A percentile compares a stretch with the other conserved stretches of the same genome.
phyloP scores from a whole-genome alignment of 768 basidiomycete species.

The Lactarius sp. region DNA sequence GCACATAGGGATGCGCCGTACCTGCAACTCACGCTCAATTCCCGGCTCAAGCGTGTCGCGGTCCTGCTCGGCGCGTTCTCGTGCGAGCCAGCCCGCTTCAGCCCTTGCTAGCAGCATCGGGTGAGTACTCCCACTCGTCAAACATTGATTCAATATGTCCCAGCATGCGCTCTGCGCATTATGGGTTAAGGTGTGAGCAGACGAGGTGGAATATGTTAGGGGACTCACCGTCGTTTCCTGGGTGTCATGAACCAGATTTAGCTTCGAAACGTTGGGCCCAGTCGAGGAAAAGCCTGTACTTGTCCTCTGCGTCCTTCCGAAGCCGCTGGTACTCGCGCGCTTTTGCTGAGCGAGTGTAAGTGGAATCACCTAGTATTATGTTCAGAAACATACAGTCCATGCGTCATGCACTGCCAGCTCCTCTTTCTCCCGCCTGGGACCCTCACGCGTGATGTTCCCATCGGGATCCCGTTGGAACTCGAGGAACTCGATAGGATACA shows the following conservation, averaged over 20 bases:
- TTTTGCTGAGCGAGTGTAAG: slow-evolving; percentile 41
- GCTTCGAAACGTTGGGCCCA: slow-evolving; percentile 62
- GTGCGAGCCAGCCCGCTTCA: slow-evolving; percentile 65
- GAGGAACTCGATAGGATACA: slow-evolving; percentile 74
- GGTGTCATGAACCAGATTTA: slow-evolving; percentile 39
- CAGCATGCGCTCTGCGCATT: slow-evolving; percentile 26
- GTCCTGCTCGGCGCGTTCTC: slow-evolving; percentile 44
- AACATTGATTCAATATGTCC: slow-evolving; percentile 34
- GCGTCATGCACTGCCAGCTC: slow-evolving; percentile 53
- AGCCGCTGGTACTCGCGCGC: slow-evolving; percentile 57
- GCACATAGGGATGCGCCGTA: slow-evolving; percentile 33
- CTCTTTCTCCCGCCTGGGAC: slow-evolving; percentile 66
- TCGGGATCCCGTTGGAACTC: slow-evolving; percentile 52
- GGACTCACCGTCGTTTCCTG: slow-evolving; percentile 25
- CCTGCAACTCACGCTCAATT: slow-evolving; percentile 70
- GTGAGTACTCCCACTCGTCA: slow-evolving; percentile 15
- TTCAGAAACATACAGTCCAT: slow-evolving; percentile 57
- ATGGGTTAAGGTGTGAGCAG: background rate
- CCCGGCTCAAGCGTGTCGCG: slow-evolving; percentile 49
- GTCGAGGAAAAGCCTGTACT: slow-evolving; percentile 45
- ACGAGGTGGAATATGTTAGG: background rate
- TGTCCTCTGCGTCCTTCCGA: slow-evolving; percentile 52
- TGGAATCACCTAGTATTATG: background rate
- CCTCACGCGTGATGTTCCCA: slow-evolving; percentile 47
- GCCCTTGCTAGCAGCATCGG: slow-evolving; percentile 20